Base-by-base conservation (phyloP, 2,329 filamentous ascomycete genomes). In the Apiospora marii region DNA sequence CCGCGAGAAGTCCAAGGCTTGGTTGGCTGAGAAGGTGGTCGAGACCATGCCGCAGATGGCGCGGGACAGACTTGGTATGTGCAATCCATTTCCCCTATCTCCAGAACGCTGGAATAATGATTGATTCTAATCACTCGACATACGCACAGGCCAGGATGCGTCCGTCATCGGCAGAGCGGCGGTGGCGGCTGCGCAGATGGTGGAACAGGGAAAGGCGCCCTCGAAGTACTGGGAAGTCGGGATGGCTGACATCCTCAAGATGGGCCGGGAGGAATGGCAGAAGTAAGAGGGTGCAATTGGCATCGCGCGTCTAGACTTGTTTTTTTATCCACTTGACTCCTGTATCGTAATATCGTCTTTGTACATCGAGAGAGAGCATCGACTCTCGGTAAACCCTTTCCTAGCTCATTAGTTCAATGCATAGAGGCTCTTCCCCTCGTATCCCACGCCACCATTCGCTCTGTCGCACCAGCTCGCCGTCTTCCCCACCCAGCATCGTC, bases 111-210 rank as follows among this genome's bases (percentile, higher is more conserved):
- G 4, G 30, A 1, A 22, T 24, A 10, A 5, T 41, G 34, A 22
- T 14, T 64, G 37, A 41, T 10, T 7, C 58, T 64, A 7, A 64
- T 34, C 4, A 14, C 10, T 64, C 19, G 34, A 41, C 30, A 41
- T 1, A 58, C 8, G n/a, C 30, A 13, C 34, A 64, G 93, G 90
- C 1, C 93, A 96, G 84, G 93, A 96, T 70, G 91, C 89, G 7
- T 88, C 91, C 72, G 89, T 92, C 49, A 94, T 97, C 82, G 93
- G 86, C 3, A 87, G 87, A 75, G 92, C 93, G 16, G 91, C 92
- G 4, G 88, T 93, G 3, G 84, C 83, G 70, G 92, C 92, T 1
- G 88, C 85, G 8, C 79, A 88, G 76, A 80, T 92, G 70, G 91
- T 89, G 0, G 85, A 85, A 73, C 85, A 89, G 81, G 89, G 89